phyloP scores from a whole-genome alignment of 2,329 filamentous ascomycete genomes.

The Pseudogymnoascus sp. region DNA sequence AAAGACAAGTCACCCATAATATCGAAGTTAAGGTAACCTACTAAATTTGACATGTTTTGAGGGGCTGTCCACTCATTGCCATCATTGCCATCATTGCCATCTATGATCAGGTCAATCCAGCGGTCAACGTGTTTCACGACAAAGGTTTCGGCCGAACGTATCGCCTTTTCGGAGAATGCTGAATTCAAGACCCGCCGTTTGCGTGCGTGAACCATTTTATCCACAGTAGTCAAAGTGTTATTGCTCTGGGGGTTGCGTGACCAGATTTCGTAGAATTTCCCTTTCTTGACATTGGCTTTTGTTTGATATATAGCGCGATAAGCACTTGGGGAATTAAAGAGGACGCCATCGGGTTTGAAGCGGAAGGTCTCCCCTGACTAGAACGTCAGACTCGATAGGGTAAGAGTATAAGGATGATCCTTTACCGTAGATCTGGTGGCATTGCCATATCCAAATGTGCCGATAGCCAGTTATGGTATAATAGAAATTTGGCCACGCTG shows the following conservation, averaged over 20 bases:
- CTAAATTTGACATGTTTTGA: slow-evolving; percentile 9
- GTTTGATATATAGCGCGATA: slow-evolving; percentile 10
- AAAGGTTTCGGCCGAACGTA: slow-evolving; percentile 10
- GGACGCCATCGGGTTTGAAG: slow-evolving; percentile 10
- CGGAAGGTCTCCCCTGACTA: slow-evolving; percentile 7
- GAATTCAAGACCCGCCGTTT: slow-evolving; percentile 11
- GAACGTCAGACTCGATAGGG: background rate
- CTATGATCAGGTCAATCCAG: slow-evolving; percentile 11
- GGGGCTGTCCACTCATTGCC: slow-evolving; percentile 11
- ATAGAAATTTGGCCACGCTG: background rate
- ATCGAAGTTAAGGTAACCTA: slow-evolving; percentile 11
- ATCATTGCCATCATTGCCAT: slow-evolving; percentile 8
- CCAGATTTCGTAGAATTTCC: slow-evolving; percentile 11
- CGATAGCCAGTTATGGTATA: background rate
- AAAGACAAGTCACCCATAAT: slow-evolving; percentile 14
- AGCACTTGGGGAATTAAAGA: slow-evolving; percentile 11
- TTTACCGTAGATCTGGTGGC: background rate
- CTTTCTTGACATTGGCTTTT: slow-evolving; percentile 12
- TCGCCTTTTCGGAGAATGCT: slow-evolving; percentile 11
- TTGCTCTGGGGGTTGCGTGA: background rate
- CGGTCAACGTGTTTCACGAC: slow-evolving; percentile 14
- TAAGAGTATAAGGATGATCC: background rate
- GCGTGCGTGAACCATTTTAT: slow-evolving; percentile 9
- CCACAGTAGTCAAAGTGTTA: slow-evolving; percentile 9
- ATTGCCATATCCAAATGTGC: background rate